A percentile compares a stretch with the other conserved stretches of the same genome.
Conservation (phyloP, 31 red algal species). For the Odonthalia washingtoniensis region DNA sequence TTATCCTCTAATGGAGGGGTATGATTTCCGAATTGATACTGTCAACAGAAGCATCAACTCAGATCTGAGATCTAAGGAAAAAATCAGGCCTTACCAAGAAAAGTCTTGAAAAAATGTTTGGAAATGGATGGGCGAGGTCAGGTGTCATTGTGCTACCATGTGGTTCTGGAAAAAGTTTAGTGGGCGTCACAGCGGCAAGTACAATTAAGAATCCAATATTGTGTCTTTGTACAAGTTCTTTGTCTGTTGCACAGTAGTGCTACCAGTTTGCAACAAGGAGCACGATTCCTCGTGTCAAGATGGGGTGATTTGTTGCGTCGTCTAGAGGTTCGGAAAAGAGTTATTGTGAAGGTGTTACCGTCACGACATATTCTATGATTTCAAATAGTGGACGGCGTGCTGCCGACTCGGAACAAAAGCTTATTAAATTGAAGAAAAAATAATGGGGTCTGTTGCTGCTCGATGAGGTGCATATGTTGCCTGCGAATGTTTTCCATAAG, state of each 20-base stretch:
- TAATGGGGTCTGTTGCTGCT: too few species aligned
- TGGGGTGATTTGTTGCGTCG: slow-evolving; percentile 80
- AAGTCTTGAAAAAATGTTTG: slow-evolving; percentile 95
- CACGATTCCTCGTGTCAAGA: slow-evolving; percentile 74
- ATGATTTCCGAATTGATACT: slow-evolving; percentile 90
- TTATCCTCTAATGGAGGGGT: slow-evolving; percentile 92
- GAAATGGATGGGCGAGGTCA: slow-evolving; percentile 85
- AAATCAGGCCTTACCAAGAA: slow-evolving; percentile 90
- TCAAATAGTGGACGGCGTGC: too few species aligned
- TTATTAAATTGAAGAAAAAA: too few species aligned
- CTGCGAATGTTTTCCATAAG: slow-evolving; percentile 88
- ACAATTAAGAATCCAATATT: slow-evolving; percentile 89
- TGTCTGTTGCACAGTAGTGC: slow-evolving; percentile 94
- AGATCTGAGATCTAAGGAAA: slow-evolving; percentile 80
- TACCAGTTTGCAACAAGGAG: too few species aligned
- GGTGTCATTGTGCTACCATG: slow-evolving; percentile 90
- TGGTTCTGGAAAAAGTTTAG: slow-evolving; percentile 86
- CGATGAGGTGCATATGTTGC: slow-evolving; percentile 92
- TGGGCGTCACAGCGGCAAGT: slow-evolving; percentile 86
- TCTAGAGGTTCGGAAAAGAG: slow-evolving; percentile 50
- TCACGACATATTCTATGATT: slow-evolving; percentile 79
- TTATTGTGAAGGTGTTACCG: slow-evolving; percentile 58
- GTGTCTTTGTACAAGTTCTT: slow-evolving; percentile 80
- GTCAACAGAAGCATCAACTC: slow-evolving; percentile 67
- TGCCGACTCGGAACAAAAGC: too few species aligned